These are phyloP conservation scores for Pythium grandisporangium DNA, from an alignment of 352 stramenopile species.

Conservation along the genomic window DNA sequence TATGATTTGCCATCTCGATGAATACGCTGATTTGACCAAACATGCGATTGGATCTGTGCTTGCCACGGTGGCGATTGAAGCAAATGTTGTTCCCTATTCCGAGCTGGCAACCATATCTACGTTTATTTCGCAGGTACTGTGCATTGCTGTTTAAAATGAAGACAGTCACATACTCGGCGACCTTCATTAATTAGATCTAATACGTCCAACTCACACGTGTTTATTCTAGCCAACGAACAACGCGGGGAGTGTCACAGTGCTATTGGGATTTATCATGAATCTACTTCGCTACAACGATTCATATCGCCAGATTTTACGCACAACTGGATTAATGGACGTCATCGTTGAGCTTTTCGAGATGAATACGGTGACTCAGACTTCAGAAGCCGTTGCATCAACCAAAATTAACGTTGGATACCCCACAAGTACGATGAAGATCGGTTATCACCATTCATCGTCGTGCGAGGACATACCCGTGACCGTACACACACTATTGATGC, in stretches of 20 bases:
- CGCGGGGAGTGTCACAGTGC: constrained; percentile 6
- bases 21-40: constrained; percentile 35
- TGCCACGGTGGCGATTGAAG: constrained; percentile 46
- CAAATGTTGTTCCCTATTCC: constrained; percentile 35
- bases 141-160: too few species aligned
- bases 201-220: too few species aligned
- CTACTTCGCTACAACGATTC: constrained; percentile 31
- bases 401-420: constrained; percentile 44
- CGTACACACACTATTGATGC: constrained; percentile 22
- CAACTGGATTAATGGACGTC: constrained; percentile 24
- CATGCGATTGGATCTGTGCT: constrained; percentile 44
- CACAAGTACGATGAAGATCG: constrained; percentile 25
- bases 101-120: constrained; percentile 27
- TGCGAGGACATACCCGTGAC: constrained; percentile 14
- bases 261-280: constrained; percentile 29
- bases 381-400: constrained; percentile 13
- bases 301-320: constrained; percentile 29
- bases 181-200: too few species aligned
- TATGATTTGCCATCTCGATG: constrained; percentile 30
- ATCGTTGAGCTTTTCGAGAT: constrained; percentile 31
- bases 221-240: background rate
- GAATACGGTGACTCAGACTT: constrained; percentile 20
- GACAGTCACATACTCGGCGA: too few species aligned
- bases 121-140: constrained; percentile 21
- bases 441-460: constrained; percentile 8